These are phyloP conservation scores for Russula sp. DNA, from an alignment of 768 basidiomycete species.

Conservation along the genomic window DNA sequence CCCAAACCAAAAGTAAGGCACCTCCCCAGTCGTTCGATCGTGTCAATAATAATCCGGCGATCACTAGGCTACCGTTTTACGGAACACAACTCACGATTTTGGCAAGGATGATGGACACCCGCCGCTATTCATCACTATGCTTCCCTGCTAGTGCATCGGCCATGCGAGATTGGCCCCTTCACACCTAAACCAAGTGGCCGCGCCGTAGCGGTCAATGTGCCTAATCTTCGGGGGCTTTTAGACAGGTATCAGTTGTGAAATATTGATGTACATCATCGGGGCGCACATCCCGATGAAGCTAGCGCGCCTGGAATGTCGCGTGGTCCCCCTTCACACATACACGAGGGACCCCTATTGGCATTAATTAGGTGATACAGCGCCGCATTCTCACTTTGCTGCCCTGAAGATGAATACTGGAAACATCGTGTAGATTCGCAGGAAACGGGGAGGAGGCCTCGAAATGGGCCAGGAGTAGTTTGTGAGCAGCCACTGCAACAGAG, in stretches of 20 bases:
- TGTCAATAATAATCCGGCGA: not conserved
- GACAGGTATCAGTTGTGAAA: too few relatives aligned
- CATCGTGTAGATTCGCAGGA: not conserved
- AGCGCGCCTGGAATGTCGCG: too few relatives aligned
- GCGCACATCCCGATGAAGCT: too few relatives aligned
- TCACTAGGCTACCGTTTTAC: constrained; percentile 35
- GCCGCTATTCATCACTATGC: constrained; percentile 52
- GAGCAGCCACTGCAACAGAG: not conserved
- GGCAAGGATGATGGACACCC: constrained; percentile 27
- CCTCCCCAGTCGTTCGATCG: not conserved
- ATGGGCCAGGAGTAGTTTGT: not conserved
- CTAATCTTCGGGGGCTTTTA: not conserved
- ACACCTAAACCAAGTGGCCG: too few relatives aligned
- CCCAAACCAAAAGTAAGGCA: constrained; percentile 52
- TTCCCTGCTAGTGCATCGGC: constrained; percentile 30
- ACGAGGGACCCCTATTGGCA: too few relatives aligned
- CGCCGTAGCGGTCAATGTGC: not conserved
- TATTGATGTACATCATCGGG: too few relatives aligned
- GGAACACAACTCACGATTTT: constrained; percentile 25
- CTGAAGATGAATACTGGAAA: not conserved
- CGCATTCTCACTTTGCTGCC: not conserved
- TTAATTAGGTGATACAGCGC: not conserved
- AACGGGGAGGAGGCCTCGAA: not conserved
- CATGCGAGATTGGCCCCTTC: not conserved
- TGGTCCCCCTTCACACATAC: too few relatives aligned